phyloP scores from a whole-genome alignment of 164 flowering plant genomes.

The Hamamelis virginiana region DNA sequence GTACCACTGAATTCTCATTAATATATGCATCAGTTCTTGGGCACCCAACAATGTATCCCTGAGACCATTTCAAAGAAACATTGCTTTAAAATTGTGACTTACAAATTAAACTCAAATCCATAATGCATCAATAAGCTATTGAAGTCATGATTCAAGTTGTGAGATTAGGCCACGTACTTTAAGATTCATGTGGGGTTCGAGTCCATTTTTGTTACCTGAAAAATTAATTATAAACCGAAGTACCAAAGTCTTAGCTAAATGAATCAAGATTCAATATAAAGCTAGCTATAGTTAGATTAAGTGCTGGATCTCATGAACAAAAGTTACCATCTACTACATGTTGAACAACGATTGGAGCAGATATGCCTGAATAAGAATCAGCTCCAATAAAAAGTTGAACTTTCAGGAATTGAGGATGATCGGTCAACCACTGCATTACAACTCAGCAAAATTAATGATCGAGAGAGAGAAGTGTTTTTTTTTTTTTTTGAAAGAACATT shows the following conservation, averaged over 20 bases:
- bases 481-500: too few relatives aligned
- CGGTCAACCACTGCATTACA: conserved; percentile 16
- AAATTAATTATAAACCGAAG: neutral
- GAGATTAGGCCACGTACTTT: neutral
- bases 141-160: too few relatives aligned
- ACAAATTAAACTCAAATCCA: too few relatives aligned
- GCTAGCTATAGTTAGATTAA: too few relatives aligned
- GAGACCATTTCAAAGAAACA: neutral
- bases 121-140: too few relatives aligned
- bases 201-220: conserved; percentile 10
- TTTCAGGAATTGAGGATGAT: conserved; percentile 12
- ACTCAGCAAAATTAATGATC: too few relatives aligned
- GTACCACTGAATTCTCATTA: neutral
- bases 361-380: conserved; percentile 20
- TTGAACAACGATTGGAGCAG: conserved; percentile 15
- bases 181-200: conserved; percentile 3
- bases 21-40: neutral
- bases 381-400: conserved; percentile 16
- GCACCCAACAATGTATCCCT: conserved; percentile 6
- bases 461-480: too few relatives aligned
- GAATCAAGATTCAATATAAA: neutral
- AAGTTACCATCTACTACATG: conserved; percentile 14
- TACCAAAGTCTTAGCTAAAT: too few relatives aligned
- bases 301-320: neutral
- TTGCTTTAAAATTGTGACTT: too few relatives aligned